Conservation (phyloP, 192 early-diverging fungal genomes). For the Coemansia sp. region DNA sequence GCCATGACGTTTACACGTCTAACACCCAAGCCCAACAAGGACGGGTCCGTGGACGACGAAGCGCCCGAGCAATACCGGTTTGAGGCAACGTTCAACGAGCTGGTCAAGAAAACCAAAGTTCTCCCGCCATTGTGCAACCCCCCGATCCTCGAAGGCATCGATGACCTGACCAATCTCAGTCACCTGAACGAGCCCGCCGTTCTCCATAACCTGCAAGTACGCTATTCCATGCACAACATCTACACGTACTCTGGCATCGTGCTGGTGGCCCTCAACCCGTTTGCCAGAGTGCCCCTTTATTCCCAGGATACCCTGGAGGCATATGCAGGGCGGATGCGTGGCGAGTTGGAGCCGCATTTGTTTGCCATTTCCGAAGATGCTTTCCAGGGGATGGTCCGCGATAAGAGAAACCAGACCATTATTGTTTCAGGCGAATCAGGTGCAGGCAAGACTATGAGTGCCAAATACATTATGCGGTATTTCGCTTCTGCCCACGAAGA, state of each 20-base stretch:
- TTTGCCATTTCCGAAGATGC: slow-evolving; percentile 99
- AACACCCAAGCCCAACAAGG: neutral
- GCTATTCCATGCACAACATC: slow-evolving; percentile 91
- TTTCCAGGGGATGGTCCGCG: slow-evolving; percentile 92
- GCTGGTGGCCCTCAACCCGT: slow-evolving; percentile 97
- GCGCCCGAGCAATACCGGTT: slow-evolving; percentile 47
- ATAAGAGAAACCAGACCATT: slow-evolving; percentile 94
- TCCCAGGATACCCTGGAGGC: slow-evolving; percentile 90
- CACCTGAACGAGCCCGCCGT: slow-evolving; percentile 96
- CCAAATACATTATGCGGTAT: slow-evolving; percentile 98
- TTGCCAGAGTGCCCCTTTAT: slow-evolving; percentile 83
- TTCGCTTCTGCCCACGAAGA: slow-evolving; percentile 81
- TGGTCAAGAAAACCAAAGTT: slow-evolving; percentile 66
- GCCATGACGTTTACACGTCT: slow-evolving; percentile 32
- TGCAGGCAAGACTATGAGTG: slow-evolving; percentile 96
- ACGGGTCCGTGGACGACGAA: neutral
- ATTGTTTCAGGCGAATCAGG: slow-evolving; percentile 97
- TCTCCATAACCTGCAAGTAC: slow-evolving; percentile 86
- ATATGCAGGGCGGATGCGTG: slow-evolving; percentile 90
- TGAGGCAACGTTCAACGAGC: slow-evolving; percentile 68
- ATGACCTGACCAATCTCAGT: slow-evolving; percentile 92
- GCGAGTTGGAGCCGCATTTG: slow-evolving; percentile 96
- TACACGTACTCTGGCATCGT: slow-evolving; percentile 99
- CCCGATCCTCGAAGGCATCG: slow-evolving; percentile 81
- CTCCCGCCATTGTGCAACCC: slow-evolving; percentile 95